Evolutionary conservation across 2,329 filamentous ascomycete genomes (phyloP), one percentile per base, ranked within the genome.

Genomic region (Tolypocladium ovalisporum): DNA sequence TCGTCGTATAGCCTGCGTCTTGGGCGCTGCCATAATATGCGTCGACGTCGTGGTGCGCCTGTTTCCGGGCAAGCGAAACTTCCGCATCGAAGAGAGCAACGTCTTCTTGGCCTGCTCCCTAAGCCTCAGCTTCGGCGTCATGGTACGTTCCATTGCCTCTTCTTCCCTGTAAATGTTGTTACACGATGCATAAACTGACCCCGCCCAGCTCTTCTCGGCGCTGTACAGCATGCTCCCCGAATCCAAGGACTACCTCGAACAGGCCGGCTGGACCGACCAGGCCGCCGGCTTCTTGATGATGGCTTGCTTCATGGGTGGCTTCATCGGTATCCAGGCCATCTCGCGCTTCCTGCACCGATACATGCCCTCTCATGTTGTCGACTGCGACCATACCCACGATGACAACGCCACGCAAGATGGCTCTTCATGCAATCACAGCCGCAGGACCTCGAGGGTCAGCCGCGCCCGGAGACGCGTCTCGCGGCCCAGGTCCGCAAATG

Each of bases 211-310:
- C 44, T 97, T 96, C 72, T 96, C 92, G 39, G 86, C 93, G 1
- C 75, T 97, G 35, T 96, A 92, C 71, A 94, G 86, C 71, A 97
- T 97, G 89, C 80, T 97, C 9, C 93, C 93, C 12, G 90, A 89
- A 24, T 86, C 93, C 2, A 91, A 88, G 67, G 78, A 78, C 42
- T 96, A 96, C 67, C 79, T 99, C 4, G 76, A 80, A 59, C 78
- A 84, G 56, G 87, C 85, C 55, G 86, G 85, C 19, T 85, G 86
- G 71, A 79, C 82, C 9, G 77, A 89, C 3, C 82, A 85, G 60
- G 68, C 74, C 2, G 89, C 92, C 7, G 86, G 86, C 17, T 81
- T 89, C 65, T 73, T 84, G 36, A 76, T 91, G 66, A 86, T 91
- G 67, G 80, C 66, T 13, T 87, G 83, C 67, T 93, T 93, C 67